These are phyloP conservation scores for Rhizodiscina lignyota DNA, from an alignment of 495 filamentous ascomycete species.

Conservation along the genomic window DNA sequence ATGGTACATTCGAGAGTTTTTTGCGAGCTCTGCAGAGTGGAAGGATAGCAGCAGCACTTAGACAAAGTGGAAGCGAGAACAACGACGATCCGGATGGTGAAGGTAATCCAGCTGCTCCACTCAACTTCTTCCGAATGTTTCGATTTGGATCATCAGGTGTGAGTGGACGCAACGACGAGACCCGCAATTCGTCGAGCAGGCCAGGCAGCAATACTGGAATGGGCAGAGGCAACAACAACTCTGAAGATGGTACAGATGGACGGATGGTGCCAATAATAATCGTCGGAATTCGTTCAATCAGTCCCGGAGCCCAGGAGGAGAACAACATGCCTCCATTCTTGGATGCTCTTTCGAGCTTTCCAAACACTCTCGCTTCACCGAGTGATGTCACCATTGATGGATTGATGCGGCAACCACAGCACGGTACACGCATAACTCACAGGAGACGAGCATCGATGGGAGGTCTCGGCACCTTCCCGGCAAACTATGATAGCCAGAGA, in stretches of 20 bases:
- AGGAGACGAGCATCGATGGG: constrained; percentile 33
- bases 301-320: constrained; percentile 35
- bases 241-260: constrained; percentile 34
- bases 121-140: constrained; percentile 33
- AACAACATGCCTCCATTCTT: constrained; percentile 39
- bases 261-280: constrained; percentile 53
- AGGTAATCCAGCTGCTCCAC: constrained; percentile 13
- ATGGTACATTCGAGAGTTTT: constrained; percentile 29
- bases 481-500: constrained; percentile 30
- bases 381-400: constrained; percentile 19
- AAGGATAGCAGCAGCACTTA: constrained; percentile 24
- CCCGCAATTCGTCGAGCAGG: background rate
- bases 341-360: constrained; percentile 35
- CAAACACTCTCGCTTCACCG: constrained; percentile 17
- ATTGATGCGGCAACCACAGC: constrained; percentile 19
- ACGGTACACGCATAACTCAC: constrained; percentile 32
- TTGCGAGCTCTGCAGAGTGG: constrained; percentile 27
- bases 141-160: constrained; percentile 21
- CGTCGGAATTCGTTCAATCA: constrained; percentile 56
- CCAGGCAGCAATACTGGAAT: background rate
- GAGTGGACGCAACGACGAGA: constrained; percentile 1
- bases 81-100: constrained; percentile 11
- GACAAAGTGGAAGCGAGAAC: constrained; percentile 16
- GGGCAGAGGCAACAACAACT: constrained; percentile 21
- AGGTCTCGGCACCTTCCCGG: constrained; percentile 22